phyloP scores from a whole-genome alignment of 1,284 basidiomycete genomes.

The Naganishia sp. region DNA sequence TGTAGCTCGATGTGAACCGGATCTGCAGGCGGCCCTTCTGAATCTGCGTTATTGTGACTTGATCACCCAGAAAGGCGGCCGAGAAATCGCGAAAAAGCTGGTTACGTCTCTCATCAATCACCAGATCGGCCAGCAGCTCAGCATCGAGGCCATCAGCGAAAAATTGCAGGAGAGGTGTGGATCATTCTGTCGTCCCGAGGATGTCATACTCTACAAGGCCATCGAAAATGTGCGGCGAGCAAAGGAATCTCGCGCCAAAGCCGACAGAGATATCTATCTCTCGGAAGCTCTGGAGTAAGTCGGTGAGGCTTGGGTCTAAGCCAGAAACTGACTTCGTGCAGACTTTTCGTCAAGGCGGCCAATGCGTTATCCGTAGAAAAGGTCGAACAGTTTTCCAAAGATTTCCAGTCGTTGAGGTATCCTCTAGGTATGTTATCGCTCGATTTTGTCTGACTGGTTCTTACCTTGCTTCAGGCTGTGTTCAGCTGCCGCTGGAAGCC shows the following conservation, averaged over 20 bases:
- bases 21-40: conserved; percentile 65
- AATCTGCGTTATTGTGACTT: conserved; percentile 79
- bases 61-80: conserved; percentile 76
- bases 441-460: conserved; percentile 4
- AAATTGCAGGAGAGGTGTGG: conserved; percentile 92
- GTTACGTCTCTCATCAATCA: conserved; percentile 96
- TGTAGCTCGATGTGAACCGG: conserved; percentile 33
- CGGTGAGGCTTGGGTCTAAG: conserved; percentile 31
- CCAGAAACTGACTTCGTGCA: conserved; percentile 42
- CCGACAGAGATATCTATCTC: conserved; percentile 72
- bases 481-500: conserved; percentile 82
- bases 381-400: conserved; percentile 76
- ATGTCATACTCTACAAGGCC: conserved; percentile 98
- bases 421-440: conserved; percentile 64
- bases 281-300: conserved; percentile 75
- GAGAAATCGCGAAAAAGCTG: conserved; percentile 78
- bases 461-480: conserved; percentile 62
- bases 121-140: conserved; percentile 93
- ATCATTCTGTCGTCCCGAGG: conserved; percentile 95
- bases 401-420: conserved; percentile 81
- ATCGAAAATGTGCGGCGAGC: conserved; percentile 91
- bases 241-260: conserved; percentile 71
- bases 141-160: conserved; percentile 93
- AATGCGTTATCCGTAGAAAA: conserved; percentile 80
- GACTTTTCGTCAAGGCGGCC: conserved; percentile 84